phyloP scores from a whole-genome alignment of 176 grass and related monocot species.

The Oryza meridionalis region DNA sequence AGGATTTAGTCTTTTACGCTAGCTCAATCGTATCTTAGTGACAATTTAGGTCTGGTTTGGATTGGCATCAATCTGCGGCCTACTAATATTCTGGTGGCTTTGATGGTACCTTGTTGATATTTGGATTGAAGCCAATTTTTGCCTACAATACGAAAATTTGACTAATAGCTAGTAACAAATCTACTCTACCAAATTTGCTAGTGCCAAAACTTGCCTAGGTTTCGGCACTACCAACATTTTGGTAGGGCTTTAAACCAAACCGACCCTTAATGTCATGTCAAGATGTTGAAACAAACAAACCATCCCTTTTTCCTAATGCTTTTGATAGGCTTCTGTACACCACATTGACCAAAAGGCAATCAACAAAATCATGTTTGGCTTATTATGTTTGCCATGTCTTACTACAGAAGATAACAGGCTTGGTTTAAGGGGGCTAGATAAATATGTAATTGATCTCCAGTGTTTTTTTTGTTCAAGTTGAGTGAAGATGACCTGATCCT shows the following conservation, averaged over 20 bases:
- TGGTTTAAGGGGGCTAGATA: neutral
- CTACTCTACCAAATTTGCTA: too few relatives aligned
- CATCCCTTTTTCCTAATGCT: neutral
- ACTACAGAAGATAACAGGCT: neutral
- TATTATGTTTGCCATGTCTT: slow-evolving; percentile 2
- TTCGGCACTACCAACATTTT: too few relatives aligned
- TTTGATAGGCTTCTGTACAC: slow-evolving; percentile 7
- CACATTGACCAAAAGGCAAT: neutral
- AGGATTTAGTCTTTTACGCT: slow-evolving; percentile 15
- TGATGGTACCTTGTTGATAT: too few relatives aligned
- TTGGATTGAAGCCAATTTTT: too few relatives aligned
- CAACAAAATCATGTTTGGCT: neutral
- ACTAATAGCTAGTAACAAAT: too few relatives aligned
- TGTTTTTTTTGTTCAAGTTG: slow-evolving; percentile 32
- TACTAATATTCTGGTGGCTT: too few relatives aligned
- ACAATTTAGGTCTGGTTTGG: neutral
- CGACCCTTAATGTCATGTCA: neutral
- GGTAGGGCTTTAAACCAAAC: too few relatives aligned
- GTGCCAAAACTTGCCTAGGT: too few relatives aligned
- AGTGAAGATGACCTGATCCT: neutral
- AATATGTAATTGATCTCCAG: slow-evolving; percentile 13
- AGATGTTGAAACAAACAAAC: slow-evolving; percentile 3
- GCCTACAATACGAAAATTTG: too few relatives aligned
- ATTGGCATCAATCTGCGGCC: too few relatives aligned
- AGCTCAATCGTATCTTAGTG: neutral